Percentiles rank a stretch among this genome's conserved stretches.
Evolutionary conservation across 768 basidiomycete species (phyloP).

Genomic region (Tricholoma sp.): DNA sequence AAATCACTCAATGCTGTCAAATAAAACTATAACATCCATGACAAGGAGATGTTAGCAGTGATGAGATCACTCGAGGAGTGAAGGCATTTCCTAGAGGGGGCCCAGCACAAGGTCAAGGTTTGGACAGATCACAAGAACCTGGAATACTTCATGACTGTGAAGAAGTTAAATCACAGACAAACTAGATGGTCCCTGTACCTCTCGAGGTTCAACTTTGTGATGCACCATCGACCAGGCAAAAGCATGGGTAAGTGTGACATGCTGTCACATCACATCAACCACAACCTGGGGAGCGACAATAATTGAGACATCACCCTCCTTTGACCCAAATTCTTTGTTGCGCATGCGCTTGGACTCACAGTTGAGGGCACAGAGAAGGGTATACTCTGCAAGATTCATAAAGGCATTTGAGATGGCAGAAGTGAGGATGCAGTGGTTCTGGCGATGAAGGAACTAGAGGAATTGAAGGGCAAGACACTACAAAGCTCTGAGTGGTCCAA

Average conservation of each 20-base stretch:
- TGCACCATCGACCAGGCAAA: slow-evolving; percentile 26
- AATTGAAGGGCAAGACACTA: no score
- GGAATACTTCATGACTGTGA: slow-evolving; percentile 34
- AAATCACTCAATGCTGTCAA: slow-evolving; percentile 21
- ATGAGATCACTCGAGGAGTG: slow-evolving; percentile 23
- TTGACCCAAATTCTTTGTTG: slow-evolving; percentile 6
- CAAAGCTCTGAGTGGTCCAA: no score
- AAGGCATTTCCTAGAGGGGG: slow-evolving; percentile 13
- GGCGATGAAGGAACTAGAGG: no score
- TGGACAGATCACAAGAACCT: slow-evolving; percentile 36
- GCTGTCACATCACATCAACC: slow-evolving; percentile 22
- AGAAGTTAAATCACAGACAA: slow-evolving; percentile 36
- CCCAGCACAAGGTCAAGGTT: slow-evolving; percentile 25
- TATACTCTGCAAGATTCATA: not conserved
- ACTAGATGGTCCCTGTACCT: slow-evolving; percentile 36
- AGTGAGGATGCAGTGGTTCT: no score
- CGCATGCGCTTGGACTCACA: not conserved
- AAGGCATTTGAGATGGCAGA: not conserved
- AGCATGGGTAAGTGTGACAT: slow-evolving; percentile 20
- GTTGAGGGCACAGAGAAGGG: slow-evolving; percentile 1
- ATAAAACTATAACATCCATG: slow-evolving; percentile 34
- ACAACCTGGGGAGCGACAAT: slow-evolving; percentile 15
- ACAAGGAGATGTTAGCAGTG: slow-evolving; percentile 43
- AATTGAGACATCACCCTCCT: slow-evolving; percentile 15
- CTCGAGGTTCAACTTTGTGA: slow-evolving; percentile 27